Evolutionary conservation across 2,329 filamentous ascomycete genomes (phyloP).

Genomic region (Colletotrichum lupini): DNA sequence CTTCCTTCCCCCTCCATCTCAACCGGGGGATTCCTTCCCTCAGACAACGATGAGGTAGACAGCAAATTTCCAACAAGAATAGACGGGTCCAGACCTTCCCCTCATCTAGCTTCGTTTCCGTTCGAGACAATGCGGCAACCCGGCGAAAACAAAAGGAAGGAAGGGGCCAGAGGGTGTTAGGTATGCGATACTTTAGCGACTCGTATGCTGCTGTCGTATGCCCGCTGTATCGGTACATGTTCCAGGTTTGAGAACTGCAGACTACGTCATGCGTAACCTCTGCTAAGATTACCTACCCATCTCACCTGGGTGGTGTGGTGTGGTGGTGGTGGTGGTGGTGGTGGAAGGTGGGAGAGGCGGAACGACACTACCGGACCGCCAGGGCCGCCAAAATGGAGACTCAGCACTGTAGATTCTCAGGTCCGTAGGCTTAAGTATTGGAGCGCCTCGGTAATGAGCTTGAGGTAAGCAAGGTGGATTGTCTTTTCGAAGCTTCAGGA

Average conservation of each 20-base stretch:
- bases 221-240: not conserved
- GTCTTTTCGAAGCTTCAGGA: not conserved
- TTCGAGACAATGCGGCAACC: slow-evolving; percentile 14
- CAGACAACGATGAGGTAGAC: slow-evolving; percentile 1
- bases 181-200: not conserved
- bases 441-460: not conserved
- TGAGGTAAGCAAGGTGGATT: too few relatives aligned
- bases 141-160: not conserved
- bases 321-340: not conserved
- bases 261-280: slow-evolving; percentile 30
- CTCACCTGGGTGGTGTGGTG: too few relatives aligned
- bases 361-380: not conserved
- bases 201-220: not conserved
- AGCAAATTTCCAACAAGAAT: not conserved
- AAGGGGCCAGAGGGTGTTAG: not conserved
- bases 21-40: slow-evolving; percentile 24
- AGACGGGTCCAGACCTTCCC: not conserved
- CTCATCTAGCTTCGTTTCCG: slow-evolving; percentile 7
- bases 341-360: not conserved
- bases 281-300: slow-evolving; percentile 8
- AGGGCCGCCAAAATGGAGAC: not conserved
- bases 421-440: not conserved
- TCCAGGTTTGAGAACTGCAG: slow-evolving; percentile 27
- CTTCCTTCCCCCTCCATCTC: slow-evolving; percentile 38
- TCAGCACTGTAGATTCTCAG: not conserved